Evolutionary conservation across 129 eudicot species (phyloP).

Genomic region (Silybum marianum): DNA sequence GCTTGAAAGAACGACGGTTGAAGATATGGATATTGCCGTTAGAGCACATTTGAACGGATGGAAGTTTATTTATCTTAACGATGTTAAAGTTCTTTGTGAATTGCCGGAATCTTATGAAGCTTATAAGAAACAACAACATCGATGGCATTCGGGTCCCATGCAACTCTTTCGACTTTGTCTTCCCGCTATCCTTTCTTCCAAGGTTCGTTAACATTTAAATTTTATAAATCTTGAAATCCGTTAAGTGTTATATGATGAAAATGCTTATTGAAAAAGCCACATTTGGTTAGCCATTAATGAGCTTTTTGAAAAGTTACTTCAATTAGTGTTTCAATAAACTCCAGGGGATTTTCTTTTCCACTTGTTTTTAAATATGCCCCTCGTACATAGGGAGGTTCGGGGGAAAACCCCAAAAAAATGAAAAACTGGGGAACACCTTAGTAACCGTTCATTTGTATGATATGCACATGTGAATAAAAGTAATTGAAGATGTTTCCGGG

Average conservation of each 20-base stretch:
- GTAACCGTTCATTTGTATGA: no score
- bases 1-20: conserved; percentile 92
- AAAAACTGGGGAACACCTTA: no score
- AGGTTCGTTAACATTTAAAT: conserved; percentile 42
- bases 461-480: no score
- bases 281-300: background rate
- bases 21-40: conserved; percentile 79
- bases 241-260: background rate
- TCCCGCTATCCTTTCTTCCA: conserved; percentile 56
- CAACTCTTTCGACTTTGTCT: conserved; percentile 74
- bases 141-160: conserved; percentile 94
- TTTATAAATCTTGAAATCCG: conserved; percentile 11
- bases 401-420: no score
- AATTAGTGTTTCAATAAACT: background rate
- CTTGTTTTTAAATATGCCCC: background rate
- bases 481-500: no score
- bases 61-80: conserved; percentile 73
- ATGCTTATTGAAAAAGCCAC: background rate
- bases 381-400: background rate
- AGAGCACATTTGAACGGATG: conserved; percentile 75
- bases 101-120: conserved; percentile 80
- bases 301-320: background rate
- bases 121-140: conserved; percentile 76
- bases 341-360: background rate
- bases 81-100: conserved; percentile 65